Evolutionary conservation across 2,329 filamentous ascomycete species (phyloP).

Genomic region (Diplodia scrobiculata): DNA sequence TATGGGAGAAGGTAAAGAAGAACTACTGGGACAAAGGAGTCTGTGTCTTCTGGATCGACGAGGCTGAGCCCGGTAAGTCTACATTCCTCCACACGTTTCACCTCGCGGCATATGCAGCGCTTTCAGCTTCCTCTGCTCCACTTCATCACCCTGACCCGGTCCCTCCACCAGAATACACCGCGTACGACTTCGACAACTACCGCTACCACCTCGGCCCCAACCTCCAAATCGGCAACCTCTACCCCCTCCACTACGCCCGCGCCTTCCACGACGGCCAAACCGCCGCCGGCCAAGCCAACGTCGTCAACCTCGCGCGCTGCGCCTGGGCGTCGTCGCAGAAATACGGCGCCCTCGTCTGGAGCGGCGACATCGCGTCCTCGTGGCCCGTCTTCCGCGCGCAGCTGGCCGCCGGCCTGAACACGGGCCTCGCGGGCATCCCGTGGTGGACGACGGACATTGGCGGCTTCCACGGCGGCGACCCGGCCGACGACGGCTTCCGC

Average conservation of each 20-base stretch:
- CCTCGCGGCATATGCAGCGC: not conserved
- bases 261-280: conserved; percentile 61
- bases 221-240: conserved; percentile 62
- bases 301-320: conserved; percentile 62
- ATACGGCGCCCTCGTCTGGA: conserved; percentile 68
- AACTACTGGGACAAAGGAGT: conserved; percentile 67
- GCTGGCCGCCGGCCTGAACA: conserved; percentile 65
- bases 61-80: conserved; percentile 57
- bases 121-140: not conserved
- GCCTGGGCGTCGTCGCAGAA: conserved; percentile 63
- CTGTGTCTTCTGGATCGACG: conserved; percentile 68
- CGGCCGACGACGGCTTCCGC: conserved; percentile 57
- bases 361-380: conserved; percentile 66
- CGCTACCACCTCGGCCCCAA: conserved; percentile 61
- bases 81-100: not conserved
- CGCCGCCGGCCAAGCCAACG: conserved; percentile 56
- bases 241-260: conserved; percentile 60
- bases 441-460: conserved; percentile 75
- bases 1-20: conserved; percentile 61
- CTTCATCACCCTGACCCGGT: not conserved
- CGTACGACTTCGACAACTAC: conserved; percentile 69
- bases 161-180: conserved; percentile 56
- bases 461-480: conserved; percentile 67
- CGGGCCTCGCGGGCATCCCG: conserved; percentile 64
- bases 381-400: conserved; percentile 64